phyloP scores from a whole-genome alignment of 768 basidiomycete species.

The Lactifluus subvellereus region DNA sequence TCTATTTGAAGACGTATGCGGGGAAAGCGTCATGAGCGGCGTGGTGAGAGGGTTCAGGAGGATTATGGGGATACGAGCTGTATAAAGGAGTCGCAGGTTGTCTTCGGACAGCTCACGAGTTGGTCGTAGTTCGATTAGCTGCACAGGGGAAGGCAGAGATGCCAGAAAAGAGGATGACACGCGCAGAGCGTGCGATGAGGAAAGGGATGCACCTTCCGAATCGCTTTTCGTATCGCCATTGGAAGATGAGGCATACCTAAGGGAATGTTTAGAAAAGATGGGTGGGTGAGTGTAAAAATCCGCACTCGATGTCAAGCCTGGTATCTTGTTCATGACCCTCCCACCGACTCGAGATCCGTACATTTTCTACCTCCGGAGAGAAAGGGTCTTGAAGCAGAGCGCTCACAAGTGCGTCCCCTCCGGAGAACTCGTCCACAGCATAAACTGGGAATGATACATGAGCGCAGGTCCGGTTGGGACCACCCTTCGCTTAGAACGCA shows the following conservation, averaged over 20 bases:
- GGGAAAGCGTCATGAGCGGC: conserved; percentile 34
- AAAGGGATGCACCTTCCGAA: background rate
- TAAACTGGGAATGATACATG: conserved; percentile 40
- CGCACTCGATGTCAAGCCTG: conserved; percentile 23
- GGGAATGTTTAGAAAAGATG: background rate
- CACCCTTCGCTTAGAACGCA: background rate
- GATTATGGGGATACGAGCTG: conserved; percentile 59
- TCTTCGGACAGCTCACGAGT: conserved; percentile 10
- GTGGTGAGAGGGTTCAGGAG: conserved; percentile 56
- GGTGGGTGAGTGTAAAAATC: background rate
- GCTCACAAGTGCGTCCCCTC: conserved; percentile 53
- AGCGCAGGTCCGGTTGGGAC: background rate
- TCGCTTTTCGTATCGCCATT: background rate
- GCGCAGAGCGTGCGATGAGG: background rate
- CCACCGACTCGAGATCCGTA: conserved; percentile 48
- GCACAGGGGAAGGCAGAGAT: conserved; percentile 20
- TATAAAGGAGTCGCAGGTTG: conserved; percentile 25
- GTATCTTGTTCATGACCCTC: conserved; percentile 16
- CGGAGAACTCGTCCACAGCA: conserved; percentile 49
- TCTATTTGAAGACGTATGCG: conserved; percentile 26
- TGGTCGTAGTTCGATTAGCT: conserved; percentile 28
- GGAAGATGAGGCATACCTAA: conserved; percentile 1
- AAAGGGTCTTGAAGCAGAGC: conserved; percentile 71
- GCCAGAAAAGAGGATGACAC: conserved; percentile 19
- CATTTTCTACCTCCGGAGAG: conserved; percentile 44